Evolutionary conservation across 225 moss, liverwort and hornwort genomes (phyloP).

Genomic region (Sphagnum contortum): DNA sequence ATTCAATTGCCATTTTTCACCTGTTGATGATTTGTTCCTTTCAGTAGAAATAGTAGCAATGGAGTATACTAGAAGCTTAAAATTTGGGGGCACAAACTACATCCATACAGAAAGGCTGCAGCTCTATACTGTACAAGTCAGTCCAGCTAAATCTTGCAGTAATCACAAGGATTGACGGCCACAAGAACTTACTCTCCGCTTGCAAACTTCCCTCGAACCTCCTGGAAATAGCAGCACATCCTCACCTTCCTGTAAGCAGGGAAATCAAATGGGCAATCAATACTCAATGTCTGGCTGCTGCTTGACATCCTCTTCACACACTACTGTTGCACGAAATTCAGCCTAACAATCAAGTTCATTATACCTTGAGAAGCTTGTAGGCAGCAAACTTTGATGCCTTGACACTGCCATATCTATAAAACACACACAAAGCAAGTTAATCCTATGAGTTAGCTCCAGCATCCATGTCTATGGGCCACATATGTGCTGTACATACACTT

Average conservation of each 20-base stretch:
- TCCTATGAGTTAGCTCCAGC: too few species aligned
- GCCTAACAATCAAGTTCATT: neutral
- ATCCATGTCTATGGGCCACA: too few species aligned
- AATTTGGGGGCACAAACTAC: too few species aligned
- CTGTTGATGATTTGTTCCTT: too few species aligned
- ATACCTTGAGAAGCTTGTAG: constrained; percentile 85
- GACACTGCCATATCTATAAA: constrained; percentile 79
- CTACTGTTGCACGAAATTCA: too few species aligned
- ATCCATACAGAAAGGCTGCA: too few species aligned
- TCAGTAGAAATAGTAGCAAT: too few species aligned
- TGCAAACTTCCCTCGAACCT: constrained; percentile 91
- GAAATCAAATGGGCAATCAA: too few species aligned
- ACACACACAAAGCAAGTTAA: neutral
- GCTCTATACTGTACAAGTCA: too few species aligned
- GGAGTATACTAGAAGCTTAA: too few species aligned
- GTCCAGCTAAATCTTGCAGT: too few species aligned
- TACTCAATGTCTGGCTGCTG: neutral
- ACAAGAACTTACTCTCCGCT: constrained; percentile 62
- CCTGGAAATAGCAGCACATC: constrained; percentile 82
- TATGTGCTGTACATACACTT: neutral
- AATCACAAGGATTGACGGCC: neutral
- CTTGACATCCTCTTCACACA: neutral
- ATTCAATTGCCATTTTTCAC: too few species aligned
- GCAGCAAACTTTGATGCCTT: constrained; percentile 76
- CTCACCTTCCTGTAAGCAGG: constrained; percentile 64